Evolutionary conservation across 176 grass and related monocot species (phyloP), one percentile per base, ranked within the genome.

Genomic region (Elymus sibiricus): DNA sequence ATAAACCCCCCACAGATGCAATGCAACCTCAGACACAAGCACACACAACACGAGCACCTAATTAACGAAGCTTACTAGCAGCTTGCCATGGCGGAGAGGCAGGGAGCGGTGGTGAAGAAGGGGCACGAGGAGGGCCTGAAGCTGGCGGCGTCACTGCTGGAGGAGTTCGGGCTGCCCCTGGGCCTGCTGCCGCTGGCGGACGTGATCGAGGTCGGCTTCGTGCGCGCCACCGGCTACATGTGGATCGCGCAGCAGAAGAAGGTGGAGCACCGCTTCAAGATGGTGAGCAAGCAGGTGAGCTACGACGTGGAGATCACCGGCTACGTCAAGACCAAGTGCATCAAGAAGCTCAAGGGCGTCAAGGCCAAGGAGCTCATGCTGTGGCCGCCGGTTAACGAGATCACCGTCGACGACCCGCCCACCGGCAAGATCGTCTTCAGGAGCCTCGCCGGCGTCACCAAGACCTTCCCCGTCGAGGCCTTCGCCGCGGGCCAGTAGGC

Each of bases 351-450:
- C 64, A 95, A 88, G 79, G 95, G 93, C 25, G 95, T 95, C 85
- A 93, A 93, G 87, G 91, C 91, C 76, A 77, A 93, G 90, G 94
- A 97, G 91, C 72, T 99, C 77, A 86, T 99, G 70, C 70, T 99
- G 21, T 99, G 90, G 94, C 88, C 91, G 5, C 86, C 92, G 1
- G 86, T 99, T 62, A 90, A 91, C 85, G 88, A 98, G 83, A 95
- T 98, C 82, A 64, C 35, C 73, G 64, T 90, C 49, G 87, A 98
- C 17, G 71, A 93, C 43, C 91, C 88, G 67, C 82, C 87, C 61
- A 74, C 74, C 78, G 94, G 92, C 8, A 96, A 91, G 84, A 94
- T 99, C 85, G 79, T 91, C 21, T 94, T 99, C 83, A 96, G 88
- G 91, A 94, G 94, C 89, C 79, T 96, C 68, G 92, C 88, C 62